Evolutionary conservation across 164 flowering plant genomes (phyloP), one percentile per base, ranked within the genome.

Genomic region (Warburgia ugandensis): DNA sequence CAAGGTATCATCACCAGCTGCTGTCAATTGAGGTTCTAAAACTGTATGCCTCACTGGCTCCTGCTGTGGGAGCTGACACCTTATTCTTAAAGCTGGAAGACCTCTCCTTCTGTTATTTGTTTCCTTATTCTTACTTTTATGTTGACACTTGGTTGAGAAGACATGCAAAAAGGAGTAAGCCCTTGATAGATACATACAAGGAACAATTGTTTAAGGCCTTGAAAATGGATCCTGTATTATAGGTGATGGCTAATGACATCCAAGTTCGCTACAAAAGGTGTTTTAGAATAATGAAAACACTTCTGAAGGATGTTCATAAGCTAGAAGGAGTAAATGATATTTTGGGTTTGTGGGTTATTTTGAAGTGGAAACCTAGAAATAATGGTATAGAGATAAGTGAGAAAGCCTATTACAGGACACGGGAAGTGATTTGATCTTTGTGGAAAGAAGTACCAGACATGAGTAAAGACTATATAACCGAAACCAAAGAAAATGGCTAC

Each of bases 271-370:
- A 80, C 48, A 92, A 92, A 64, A 92, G 91, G 47, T 86, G 86
- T 35, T 92, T 74, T 60, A 87, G 96, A 67, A 92, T 90, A 32
- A 87, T 92, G 95, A 85, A 83, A 73, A 92, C 87, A 66, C 82
- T 92, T 36, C 31, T 87, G 54, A 81, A 59, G 59, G 95, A 87
- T 71, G 95, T 91, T 2, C 82, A 95, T 42, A 75, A 61, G 55
- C 82, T 77, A 1, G 88, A 87, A 55, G 88, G 85, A 50, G 85
- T 87, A 40, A 69, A 85, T 64, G 96, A 92, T 68, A 44, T 92
- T 56, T 62, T 83, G 49, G 95, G 90, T 25, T 56, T 85, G 60
- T 70, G 90, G 44, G 83, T 92, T 20, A 65, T 92, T 44, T 63
- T 92, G 73, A 73, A 52, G 25, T 90, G 88, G 14, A 66, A 29